phyloP scores from a whole-genome alignment of 441 rosid species.

The Macaranga tanarius region DNA sequence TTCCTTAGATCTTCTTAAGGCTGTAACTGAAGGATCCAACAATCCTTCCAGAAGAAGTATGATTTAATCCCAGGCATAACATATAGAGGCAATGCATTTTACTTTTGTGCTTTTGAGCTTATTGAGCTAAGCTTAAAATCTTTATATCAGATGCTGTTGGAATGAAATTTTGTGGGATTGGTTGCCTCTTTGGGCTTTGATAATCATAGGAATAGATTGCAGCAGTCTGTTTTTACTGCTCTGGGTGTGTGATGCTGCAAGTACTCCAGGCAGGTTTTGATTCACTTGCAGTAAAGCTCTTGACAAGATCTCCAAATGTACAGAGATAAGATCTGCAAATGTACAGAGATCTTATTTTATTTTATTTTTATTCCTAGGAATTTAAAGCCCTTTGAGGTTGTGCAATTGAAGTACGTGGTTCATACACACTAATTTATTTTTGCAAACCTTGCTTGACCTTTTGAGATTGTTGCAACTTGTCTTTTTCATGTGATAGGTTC shows the following conservation, averaged over 20 bases:
- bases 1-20: conserved; percentile 39
- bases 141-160: conserved; percentile 12
- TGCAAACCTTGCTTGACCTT: too few relatives aligned
- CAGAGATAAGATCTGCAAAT: neutral
- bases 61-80: conserved; percentile 24
- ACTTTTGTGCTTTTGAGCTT: conserved; percentile 4
- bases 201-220: neutral
- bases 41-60: conserved; percentile 53
- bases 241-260: conserved; percentile 1
- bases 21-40: conserved; percentile 34
- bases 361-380: neutral
- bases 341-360: neutral
- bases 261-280: neutral
- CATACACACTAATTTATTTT: neutral
- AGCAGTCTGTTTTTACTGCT: neutral
- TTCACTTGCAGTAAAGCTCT: neutral
- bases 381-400: neutral
- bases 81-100: conserved; percentile 15
- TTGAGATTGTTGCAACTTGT: conserved; percentile 6
- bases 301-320: neutral
- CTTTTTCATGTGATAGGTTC: conserved; percentile 35
- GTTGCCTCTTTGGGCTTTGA: conserved; percentile 4
- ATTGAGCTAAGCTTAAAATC: neutral
- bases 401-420: neutral
- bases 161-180: neutral